Evolutionary conservation across 345 rosid species (phyloP), one percentile per base, ranked within the genome.

Genomic region (Turnera subulata): DNA sequence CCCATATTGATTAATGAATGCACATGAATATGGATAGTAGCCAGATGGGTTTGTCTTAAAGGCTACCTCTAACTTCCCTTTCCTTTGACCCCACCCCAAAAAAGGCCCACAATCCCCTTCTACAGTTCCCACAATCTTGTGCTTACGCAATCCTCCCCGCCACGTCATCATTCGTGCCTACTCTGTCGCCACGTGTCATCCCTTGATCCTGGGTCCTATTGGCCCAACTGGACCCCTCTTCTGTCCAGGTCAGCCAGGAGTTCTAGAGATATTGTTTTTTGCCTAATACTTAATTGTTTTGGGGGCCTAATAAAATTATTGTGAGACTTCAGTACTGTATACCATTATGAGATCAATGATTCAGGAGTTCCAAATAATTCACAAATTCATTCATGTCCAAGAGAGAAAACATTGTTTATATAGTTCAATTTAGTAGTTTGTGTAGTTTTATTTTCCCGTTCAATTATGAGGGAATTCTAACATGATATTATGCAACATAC

Each of bases 21-120:
- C 88, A 80, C 82, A 73, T 82, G 84, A 70, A 66, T 56, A 26
- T 66, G 74, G 80, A 63, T 70, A 53, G 64, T 14, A 16, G 67
- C 74, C 77, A 67, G 79, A 64, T 64, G 72, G 78, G 81, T 46
- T 63, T 69, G 73, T 53, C 76, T 78, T 73, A 43, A 77, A 79
- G 59, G 20, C 62, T 61, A 62, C 29, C 43, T 10, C 63, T 29
- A 33, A 29, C 71, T 39, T 45, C 42, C 52, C 50, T 50, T 61
- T 56, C 66, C 54, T 42, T 32, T 38, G 44, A 38, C 50, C 59
- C 66, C 57, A 25, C 62, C 45, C 9, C 53, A 17, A 16, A 17
- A n/a, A 16, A 39, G 50, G 32, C 50, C 58, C 53, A 25, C 64
- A 19, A 35, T 21, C n/a, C 44, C 39, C 6, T 16, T 44, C 11